phyloP scores from a whole-genome alignment of 2,329 filamentous ascomycete genomes.

The Paramyrothecium sp. region DNA sequence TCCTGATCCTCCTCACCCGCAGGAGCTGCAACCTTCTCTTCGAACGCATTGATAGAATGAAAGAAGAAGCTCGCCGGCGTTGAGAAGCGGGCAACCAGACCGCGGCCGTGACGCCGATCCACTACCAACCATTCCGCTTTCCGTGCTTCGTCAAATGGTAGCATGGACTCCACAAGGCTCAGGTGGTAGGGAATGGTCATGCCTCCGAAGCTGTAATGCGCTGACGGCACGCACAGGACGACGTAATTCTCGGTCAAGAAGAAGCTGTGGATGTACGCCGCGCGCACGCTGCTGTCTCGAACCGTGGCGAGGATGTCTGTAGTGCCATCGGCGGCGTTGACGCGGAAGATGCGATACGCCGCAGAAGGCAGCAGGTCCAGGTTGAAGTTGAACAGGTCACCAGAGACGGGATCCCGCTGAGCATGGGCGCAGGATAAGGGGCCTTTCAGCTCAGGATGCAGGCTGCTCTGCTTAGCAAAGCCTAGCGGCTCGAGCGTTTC shows the following conservation, averaged over 20 bases:
- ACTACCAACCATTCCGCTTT: constrained; percentile 71
- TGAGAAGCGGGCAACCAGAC: constrained; percentile 68
- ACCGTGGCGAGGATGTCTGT: constrained; percentile 73
- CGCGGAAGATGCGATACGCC: constrained; percentile 69
- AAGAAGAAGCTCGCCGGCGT: constrained; percentile 74
- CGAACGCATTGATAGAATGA: constrained; percentile 76
- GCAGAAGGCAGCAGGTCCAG: constrained; percentile 57
- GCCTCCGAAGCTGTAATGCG: constrained; percentile 58
- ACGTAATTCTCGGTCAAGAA: constrained; percentile 71
- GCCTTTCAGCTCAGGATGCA: constrained; percentile 70
- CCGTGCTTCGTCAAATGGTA: constrained; percentile 55
- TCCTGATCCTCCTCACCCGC: constrained; percentile 30
- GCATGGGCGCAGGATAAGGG: constrained; percentile 69
- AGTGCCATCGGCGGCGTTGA: constrained; percentile 59
- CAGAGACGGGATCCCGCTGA: constrained; percentile 67
- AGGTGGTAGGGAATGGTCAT: constrained; percentile 60
- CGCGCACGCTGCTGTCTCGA: constrained; percentile 39
- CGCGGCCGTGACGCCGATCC: constrained; percentile 60
- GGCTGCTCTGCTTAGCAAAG: constrained; percentile 52
- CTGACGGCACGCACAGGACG: constrained; percentile 70
- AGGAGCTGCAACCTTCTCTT: constrained; percentile 41
- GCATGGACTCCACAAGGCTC: constrained; percentile 68
- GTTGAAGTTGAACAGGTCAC: constrained; percentile 81
- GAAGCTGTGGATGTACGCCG: constrained; percentile 82
- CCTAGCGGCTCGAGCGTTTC: constrained; percentile 72